These are phyloP conservation scores for Yamadazyma songkhlaensis DNA, from an alignment of 1,139 yeast species.

Conservation along the genomic window DNA sequence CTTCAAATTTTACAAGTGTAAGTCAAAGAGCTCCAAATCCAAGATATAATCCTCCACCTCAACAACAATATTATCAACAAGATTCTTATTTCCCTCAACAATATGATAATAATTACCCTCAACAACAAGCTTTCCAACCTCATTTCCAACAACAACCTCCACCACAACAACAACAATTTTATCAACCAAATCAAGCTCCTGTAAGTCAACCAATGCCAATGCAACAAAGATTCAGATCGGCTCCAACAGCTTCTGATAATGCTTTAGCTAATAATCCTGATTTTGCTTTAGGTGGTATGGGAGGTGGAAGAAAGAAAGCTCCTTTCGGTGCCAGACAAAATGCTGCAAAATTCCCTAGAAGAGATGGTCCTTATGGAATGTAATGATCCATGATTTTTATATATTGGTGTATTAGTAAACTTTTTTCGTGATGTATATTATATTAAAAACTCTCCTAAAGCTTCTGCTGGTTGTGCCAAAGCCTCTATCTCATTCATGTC, in stretches of 20 bases:
- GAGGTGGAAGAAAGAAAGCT: slow-evolving; percentile 21
- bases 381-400: slow-evolving; percentile 6
- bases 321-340: slow-evolving; percentile 13
- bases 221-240: slow-evolving; percentile 11
- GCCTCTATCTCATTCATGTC: slow-evolving; percentile 2
- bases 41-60: slow-evolving; percentile 29
- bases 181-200: slow-evolving; percentile 5
- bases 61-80: slow-evolving; percentile 7
- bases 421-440: slow-evolving; percentile 1
- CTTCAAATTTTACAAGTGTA: slow-evolving; percentile 74
- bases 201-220: slow-evolving; percentile 1
- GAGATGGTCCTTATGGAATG: slow-evolving; percentile 21
- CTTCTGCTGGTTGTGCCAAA: background rate
- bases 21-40: slow-evolving; percentile 79
- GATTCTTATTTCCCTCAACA: slow-evolving; percentile 12
- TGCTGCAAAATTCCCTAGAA: slow-evolving; percentile 14
- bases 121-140: slow-evolving; percentile 13
- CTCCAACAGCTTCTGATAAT: slow-evolving; percentile 45
- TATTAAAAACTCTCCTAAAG: slow-evolving; percentile 2
- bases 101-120: slow-evolving; percentile 3
- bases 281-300: slow-evolving; percentile 36
- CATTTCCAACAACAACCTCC: slow-evolving; percentile 14
- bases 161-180: slow-evolving; percentile 10
- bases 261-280: slow-evolving; percentile 54
- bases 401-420: background rate